Evolutionary conservation across 2,329 filamentous ascomycete species (phyloP).

Genomic region (Balansia obtecta): DNA sequence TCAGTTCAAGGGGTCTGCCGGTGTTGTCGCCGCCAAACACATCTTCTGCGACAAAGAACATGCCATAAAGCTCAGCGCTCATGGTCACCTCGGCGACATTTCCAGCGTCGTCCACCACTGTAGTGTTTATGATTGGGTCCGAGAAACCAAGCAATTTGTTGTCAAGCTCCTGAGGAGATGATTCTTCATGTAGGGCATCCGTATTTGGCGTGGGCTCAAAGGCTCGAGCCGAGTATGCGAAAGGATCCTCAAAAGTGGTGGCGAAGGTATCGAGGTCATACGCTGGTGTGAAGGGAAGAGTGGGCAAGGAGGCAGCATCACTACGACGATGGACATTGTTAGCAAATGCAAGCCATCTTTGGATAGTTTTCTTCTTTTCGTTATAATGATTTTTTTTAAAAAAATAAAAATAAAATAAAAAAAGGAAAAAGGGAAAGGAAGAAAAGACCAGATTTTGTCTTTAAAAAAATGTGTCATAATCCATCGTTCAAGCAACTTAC

Average conservation of each 20-base stretch:
- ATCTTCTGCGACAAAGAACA: conserved; percentile 80
- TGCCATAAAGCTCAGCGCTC: conserved; percentile 68
- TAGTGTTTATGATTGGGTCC: conserved; percentile 44
- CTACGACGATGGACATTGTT: conserved; percentile 10
- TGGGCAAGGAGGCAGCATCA: conserved; percentile 21
- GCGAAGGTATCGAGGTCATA: conserved; percentile 51
- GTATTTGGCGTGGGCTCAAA: conserved; percentile 32
- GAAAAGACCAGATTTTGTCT: neutral
- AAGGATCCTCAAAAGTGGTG: conserved; percentile 53
- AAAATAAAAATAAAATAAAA: too few relatives aligned
- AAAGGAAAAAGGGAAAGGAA: neutral
- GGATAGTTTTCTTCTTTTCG: too few relatives aligned
- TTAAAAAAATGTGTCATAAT: neutral
- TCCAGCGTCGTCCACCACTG: conserved; percentile 53
- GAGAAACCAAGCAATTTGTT: conserved; percentile 68
- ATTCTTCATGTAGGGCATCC: conserved; percentile 32
- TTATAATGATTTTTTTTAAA: too few relatives aligned
- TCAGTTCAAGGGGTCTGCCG: conserved; percentile 63
- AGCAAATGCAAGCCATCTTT: neutral
- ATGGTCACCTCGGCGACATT: conserved; percentile 52
- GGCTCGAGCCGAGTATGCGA: conserved; percentile 41
- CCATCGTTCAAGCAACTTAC: conserved; percentile 26
- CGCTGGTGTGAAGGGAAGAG: conserved; percentile 41
- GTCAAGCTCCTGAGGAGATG: conserved; percentile 45
- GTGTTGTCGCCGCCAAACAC: conserved; percentile 52